These are phyloP conservation scores for Cudoniella acicularis DNA, from an alignment of 495 filamentous ascomycete genomes.

Conservation along the genomic window DNA sequence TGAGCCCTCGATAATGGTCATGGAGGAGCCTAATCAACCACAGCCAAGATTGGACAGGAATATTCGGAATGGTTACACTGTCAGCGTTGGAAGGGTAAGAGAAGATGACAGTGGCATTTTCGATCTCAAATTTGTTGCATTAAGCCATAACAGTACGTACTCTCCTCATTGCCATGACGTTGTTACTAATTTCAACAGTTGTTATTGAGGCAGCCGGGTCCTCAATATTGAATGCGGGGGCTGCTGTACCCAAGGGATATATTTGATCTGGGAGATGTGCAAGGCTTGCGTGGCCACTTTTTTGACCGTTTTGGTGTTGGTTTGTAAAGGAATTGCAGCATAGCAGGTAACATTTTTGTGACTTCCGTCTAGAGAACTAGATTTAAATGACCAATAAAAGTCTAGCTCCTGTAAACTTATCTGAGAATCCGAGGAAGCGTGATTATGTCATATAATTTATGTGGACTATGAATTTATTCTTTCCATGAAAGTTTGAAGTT, in stretches of 20 bases:
- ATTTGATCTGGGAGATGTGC: no score
- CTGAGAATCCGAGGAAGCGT: no score
- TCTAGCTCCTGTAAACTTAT: no score
- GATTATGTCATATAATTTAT: no score
- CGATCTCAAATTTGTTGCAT: slow-evolving; percentile 76
- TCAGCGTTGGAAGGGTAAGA: slow-evolving; percentile 74
- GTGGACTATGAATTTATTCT: no score
- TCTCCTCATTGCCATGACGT: background rate
- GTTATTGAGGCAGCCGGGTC: slow-evolving; percentile 94
- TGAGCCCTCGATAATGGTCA: slow-evolving; percentile 65
- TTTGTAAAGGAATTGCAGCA: no score
- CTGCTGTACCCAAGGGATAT: slow-evolving; percentile 84
- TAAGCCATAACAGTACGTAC: slow-evolving; percentile 80
- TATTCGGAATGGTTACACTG: slow-evolving; percentile 69
- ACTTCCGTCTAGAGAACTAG: no score
- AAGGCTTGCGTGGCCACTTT: no score
- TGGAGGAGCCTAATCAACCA: slow-evolving; percentile 76
- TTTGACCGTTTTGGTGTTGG: no score
- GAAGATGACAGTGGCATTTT: slow-evolving; percentile 73
- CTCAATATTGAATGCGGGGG: slow-evolving; percentile 91
- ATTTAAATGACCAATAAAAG: no score
- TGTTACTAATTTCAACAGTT: slow-evolving; percentile 37
- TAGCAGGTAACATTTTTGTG: no score
- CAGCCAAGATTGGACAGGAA: slow-evolving; percentile 83
- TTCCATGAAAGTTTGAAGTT: no score